Conservation (phyloP, 257 asterid genomes). For the Rehmannia glutinosa region DNA sequence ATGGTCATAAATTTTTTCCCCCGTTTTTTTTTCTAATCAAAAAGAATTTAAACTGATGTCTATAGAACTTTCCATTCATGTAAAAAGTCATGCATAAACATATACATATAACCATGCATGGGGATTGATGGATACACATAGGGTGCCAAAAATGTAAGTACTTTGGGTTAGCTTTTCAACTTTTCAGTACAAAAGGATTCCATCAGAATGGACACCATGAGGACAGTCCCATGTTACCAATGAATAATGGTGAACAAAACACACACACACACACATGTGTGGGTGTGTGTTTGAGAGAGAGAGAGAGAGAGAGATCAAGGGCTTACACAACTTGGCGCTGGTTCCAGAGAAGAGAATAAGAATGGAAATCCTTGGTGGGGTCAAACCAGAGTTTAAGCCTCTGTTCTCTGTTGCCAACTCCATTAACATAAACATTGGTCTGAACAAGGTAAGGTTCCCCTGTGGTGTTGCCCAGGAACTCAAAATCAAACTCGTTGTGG, state of each 20-base stretch:
- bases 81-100: background rate
- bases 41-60: background rate
- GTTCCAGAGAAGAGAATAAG: constrained; percentile 71
- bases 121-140: background rate
- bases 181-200: constrained; percentile 21
- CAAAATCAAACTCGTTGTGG: constrained; percentile 88
- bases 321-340: constrained; percentile 85
- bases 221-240: background rate
- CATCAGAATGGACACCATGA: constrained; percentile 20
- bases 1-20: too few relatives aligned
- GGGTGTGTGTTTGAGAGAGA: background rate
- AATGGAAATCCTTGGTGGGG: constrained; percentile 73
- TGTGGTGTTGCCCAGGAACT: constrained; percentile 74
- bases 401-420: constrained; percentile 86
- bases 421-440: constrained; percentile 79
- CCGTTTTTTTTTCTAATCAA: background rate
- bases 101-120: constrained; percentile 6
- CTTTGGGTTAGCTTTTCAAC: constrained; percentile 13
- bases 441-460: constrained; percentile 88
- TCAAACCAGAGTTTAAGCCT: constrained; percentile 88
- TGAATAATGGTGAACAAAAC: too few relatives aligned
- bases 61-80: background rate
- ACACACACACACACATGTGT: background rate
- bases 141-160: constrained; percentile 9
- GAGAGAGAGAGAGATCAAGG: constrained; percentile 1